A percentile compares a stretch with the other conserved stretches of the same genome.
Evolutionary conservation across 2,329 filamentous ascomycete genomes (phyloP).

Genomic region (Trichoderma sp.): DNA sequence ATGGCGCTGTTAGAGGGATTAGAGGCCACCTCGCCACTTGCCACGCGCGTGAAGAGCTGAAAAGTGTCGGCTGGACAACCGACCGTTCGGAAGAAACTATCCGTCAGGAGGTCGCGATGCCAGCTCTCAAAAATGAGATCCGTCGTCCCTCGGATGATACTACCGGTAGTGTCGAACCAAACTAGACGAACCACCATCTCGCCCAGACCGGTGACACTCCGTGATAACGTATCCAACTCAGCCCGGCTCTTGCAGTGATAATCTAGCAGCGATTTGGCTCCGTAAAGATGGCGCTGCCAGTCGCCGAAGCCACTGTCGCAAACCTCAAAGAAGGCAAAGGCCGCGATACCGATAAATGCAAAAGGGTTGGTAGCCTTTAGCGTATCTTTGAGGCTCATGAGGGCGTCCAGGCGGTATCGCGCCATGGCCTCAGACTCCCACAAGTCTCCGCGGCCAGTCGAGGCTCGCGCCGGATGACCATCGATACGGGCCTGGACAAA

Average conservation of each 20-base stretch:
- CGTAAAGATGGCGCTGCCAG: conserved; percentile 42
- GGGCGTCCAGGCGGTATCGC: conserved; percentile 34
- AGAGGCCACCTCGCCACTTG: conserved; percentile 26
- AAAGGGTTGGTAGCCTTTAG: conserved; percentile 43
- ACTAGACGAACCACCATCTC: conserved; percentile 43
- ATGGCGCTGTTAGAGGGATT: conserved; percentile 27
- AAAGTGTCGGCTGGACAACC: conserved; percentile 42
- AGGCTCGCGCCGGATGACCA: conserved; percentile 9
- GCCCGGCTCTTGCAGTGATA: conserved; percentile 38
- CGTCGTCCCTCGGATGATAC: conserved; percentile 26
- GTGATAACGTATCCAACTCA: conserved; percentile 38
- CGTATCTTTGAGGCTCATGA: conserved; percentile 41
- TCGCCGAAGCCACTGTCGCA: conserved; percentile 43
- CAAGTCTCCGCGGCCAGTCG: background rate
- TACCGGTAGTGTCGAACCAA: conserved; percentile 44
- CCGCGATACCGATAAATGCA: conserved; percentile 45
- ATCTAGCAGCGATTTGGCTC: conserved; percentile 43
- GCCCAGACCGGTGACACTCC: conserved; percentile 37
- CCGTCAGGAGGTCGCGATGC: conserved; percentile 39
- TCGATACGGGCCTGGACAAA: conserved; percentile 32
- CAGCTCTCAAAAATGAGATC: conserved; percentile 43
- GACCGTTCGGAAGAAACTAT: conserved; percentile 39
- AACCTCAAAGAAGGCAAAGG: conserved; percentile 47
- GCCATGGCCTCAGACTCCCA: conserved; percentile 26
- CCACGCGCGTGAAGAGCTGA: conserved; percentile 38